phyloP scores from a whole-genome alignment of 1,284 basidiomycete species.

The Xanthoconium separans region DNA sequence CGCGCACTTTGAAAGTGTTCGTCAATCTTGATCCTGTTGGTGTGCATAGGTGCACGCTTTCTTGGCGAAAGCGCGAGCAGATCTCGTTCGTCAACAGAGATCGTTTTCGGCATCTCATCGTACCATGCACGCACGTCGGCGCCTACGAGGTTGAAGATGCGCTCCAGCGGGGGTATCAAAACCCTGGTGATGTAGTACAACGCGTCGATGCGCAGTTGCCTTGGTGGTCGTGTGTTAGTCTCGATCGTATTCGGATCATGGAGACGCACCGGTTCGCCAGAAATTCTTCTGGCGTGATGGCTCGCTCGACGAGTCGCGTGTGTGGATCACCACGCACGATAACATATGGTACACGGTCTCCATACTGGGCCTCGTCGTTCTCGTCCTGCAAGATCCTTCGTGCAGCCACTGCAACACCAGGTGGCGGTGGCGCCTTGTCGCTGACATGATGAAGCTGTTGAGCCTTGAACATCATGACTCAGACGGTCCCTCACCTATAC shows the following conservation, averaged over 20 bases:
- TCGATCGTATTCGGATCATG: background rate
- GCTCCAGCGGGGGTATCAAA: slow-evolving; percentile 85
- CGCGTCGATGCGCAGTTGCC: slow-evolving; percentile 19
- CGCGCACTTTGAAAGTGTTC: slow-evolving; percentile 74
- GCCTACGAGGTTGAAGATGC: slow-evolving; percentile 91
- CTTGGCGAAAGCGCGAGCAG: slow-evolving; percentile 41
- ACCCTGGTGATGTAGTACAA: slow-evolving; percentile 90
- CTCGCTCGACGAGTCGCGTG: slow-evolving; percentile 77
- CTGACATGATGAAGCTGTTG: slow-evolving; percentile 35
- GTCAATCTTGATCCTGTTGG: slow-evolving; percentile 57
- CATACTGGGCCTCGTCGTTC: slow-evolving; percentile 85
- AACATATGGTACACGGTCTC: slow-evolving; percentile 91
- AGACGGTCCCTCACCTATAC: slow-evolving; percentile 61
- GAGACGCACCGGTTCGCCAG: slow-evolving; percentile 62
- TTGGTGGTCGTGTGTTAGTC: slow-evolving; percentile 3
- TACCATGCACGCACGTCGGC: slow-evolving; percentile 90
- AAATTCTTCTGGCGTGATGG: slow-evolving; percentile 77
- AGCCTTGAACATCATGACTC: background rate
- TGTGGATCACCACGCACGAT: slow-evolving; percentile 71
- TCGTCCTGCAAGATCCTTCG: slow-evolving; percentile 75
- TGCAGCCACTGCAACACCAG: slow-evolving; percentile 87
- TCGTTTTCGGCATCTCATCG: slow-evolving; percentile 77
- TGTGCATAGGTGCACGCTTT: slow-evolving; percentile 39
- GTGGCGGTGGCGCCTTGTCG: slow-evolving; percentile 83
- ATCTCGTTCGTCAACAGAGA: slow-evolving; percentile 29